Evolutionary conservation across 371 early-diverging fungal genomes (phyloP).

Genomic region (Lichtheimia corymbifera): DNA sequence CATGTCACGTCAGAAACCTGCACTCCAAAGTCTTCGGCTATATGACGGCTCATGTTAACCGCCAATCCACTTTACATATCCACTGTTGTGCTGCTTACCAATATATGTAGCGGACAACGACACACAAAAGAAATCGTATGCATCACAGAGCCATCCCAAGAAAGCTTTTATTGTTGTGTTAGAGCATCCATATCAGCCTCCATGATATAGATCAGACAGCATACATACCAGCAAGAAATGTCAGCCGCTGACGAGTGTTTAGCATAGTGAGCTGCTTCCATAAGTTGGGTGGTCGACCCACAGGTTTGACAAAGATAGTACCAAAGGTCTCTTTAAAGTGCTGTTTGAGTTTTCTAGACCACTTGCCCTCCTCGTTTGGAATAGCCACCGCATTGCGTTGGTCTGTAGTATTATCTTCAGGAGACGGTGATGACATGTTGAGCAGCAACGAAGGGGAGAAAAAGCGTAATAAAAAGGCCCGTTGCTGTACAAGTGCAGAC

Average conservation of each 20-base stretch:
- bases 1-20: slow-evolving; percentile 57
- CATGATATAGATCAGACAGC: background rate
- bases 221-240: background rate
- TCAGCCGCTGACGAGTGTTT: slow-evolving; percentile 24
- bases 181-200: background rate
- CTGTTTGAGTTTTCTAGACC: slow-evolving; percentile 4
- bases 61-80: no score
- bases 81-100: slow-evolving; percentile 17
- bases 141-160: slow-evolving; percentile 76
- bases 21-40: slow-evolving; percentile 58
- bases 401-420: no score
- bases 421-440: no score
- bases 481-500: no score
- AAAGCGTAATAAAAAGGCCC: no score
- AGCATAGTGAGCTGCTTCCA: slow-evolving; percentile 41
- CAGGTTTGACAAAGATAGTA: slow-evolving; percentile 38
- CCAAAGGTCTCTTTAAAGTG: slow-evolving; percentile 13
- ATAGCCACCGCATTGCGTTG: background rate
- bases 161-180: slow-evolving; percentile 42
- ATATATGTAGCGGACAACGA: slow-evolving; percentile 47
- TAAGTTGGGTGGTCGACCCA: slow-evolving; percentile 23
- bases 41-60: no score
- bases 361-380: background rate
- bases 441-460: no score
- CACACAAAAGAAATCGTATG: slow-evolving; percentile 72